Evolutionary conservation across 2,329 filamentous ascomycete species (phyloP).

Genomic region (Arachnopeziza araneosa): DNA sequence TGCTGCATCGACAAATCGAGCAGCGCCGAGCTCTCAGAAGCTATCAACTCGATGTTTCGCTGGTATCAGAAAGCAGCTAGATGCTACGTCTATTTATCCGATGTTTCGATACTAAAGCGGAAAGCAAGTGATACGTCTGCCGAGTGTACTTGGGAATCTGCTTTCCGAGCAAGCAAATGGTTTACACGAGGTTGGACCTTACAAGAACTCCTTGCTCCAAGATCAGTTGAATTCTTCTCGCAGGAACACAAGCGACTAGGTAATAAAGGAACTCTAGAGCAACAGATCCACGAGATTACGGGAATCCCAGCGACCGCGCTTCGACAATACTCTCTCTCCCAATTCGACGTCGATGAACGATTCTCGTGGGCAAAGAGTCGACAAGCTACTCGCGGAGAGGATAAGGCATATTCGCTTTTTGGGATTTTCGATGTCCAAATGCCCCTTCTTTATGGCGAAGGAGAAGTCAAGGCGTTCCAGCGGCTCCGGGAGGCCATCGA

Average conservation of each 20-base stretch:
- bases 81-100: not conserved
- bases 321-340: conserved; percentile 4
- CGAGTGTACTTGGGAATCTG: conserved; percentile 7
- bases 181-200: conserved; percentile 10
- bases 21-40: not conserved
- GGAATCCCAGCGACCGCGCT: conserved; percentile 3
- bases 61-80: not conserved
- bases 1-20: not conserved
- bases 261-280: conserved; percentile 4
- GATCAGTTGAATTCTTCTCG: conserved; percentile 10
- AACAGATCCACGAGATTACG: conserved; percentile 6
- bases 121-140: conserved; percentile 6
- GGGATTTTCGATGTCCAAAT: conserved; percentile 36
- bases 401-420: conserved; percentile 16
- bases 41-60: conserved; percentile 3
- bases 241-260: conserved; percentile 5
- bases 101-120: conserved; percentile 2
- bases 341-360: conserved; percentile 6
- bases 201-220: conserved; percentile 11
- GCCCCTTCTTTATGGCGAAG: not conserved
- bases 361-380: conserved; percentile 17
- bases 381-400: not conserved
- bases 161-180: conserved; percentile 8
- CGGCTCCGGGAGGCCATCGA: conserved; percentile 1
- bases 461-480: not conserved